Base-by-base conservation (phyloP, 441 rosid genomes). In the Populus hybrid region DNA sequence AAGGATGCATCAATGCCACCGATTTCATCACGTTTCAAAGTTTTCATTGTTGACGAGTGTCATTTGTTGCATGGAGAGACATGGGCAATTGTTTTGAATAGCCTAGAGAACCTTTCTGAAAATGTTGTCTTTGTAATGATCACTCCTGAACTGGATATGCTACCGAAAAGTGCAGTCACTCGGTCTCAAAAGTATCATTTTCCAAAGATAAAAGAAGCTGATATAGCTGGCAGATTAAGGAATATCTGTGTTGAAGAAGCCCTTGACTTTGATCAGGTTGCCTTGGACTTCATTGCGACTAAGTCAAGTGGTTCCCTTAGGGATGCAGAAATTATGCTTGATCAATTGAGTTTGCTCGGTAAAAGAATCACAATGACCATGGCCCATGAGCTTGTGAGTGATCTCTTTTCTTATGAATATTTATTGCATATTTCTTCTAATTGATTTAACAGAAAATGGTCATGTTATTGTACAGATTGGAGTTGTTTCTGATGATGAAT, bases 261-360 rank as follows among this genome's bases (percentile, higher is more conserved):
- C 69, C 80, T 95, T 35, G 92, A 87, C 67, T 90, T 88, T 77
- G 99, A 95, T 79, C 91, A 83, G 67, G 86, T 70, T 63, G 99
- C 95, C 35, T 74, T 95, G 73, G 94, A 92, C 66, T 92, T 93
- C 83, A 89, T 95, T 82, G 97, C 97, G 79, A 86, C 93, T 36
- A 95, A 90, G 81, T 89, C 99, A 35, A 91, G 86, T 83, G 99
- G 99, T 84, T 95, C 99, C 20, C 91, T 93, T 72, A 81, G 95
- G 74, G 99, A 92, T 87, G 99, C 95, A 40, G 97, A 93, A 85
- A 95, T 89, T 82, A 90, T 95, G 97, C 94, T 92, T 68, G 97
- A 93, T 81, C 99, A 95, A 84, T 83, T 95, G 65, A 92, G 97
- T 83, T 87, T 93, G 76, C 94, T 95, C 59, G 97, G 99, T 66